Base-by-base conservation (phyloP, 208 protist species). In the Leishmania guyanensis region DNA sequence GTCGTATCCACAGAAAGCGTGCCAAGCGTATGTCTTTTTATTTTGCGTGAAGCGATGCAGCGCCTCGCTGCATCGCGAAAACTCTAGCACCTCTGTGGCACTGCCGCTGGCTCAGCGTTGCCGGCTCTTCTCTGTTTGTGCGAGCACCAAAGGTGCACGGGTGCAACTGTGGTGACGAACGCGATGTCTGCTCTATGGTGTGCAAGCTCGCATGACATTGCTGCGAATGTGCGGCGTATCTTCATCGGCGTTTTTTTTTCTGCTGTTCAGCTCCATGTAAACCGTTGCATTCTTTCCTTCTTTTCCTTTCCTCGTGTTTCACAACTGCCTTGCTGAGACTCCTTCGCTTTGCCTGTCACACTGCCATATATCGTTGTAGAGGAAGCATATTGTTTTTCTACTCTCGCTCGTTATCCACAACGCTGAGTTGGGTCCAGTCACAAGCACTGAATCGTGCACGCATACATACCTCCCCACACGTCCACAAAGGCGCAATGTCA, bases 401-500 rank as follows among this genome's bases (percentile, higher is more conserved):
- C 53, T 54, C 2, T 33, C 26, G 46, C 69, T 73, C 39, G 69
- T 16, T 54, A 53, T 33, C 26, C 69, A 73, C 3, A 48, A 39
- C 43, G 46, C 26, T 53, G 22, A 53, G 22, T 73, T 20, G 6
- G 33, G 22, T 51, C 16, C 56, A 65, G 53, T 51, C 8, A 12
- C n/a, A 43, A 56, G 72, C 39, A 77, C 22, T 51, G 22, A 29
- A 26, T 20, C 53, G 56, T 65, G 74, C 50, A 4, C 12, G 10
- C 9, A 43, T 29, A 66, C 51, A 58, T 72, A 81, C 56, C 20
- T 8, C 3, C 60, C 33, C 8, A 54, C 33, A 16, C n/a, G 2
- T 58, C 46, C 9, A 81, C 20, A 36, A 50, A 36, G 51, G 33
- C 56, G 0, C 70, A 16, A 94, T 94, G 88, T 84, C 82, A n/a